Evolutionary conservation across 495 filamentous ascomycete species (phyloP).

Genomic region (Hypomontagnella submonticulosa): DNA sequence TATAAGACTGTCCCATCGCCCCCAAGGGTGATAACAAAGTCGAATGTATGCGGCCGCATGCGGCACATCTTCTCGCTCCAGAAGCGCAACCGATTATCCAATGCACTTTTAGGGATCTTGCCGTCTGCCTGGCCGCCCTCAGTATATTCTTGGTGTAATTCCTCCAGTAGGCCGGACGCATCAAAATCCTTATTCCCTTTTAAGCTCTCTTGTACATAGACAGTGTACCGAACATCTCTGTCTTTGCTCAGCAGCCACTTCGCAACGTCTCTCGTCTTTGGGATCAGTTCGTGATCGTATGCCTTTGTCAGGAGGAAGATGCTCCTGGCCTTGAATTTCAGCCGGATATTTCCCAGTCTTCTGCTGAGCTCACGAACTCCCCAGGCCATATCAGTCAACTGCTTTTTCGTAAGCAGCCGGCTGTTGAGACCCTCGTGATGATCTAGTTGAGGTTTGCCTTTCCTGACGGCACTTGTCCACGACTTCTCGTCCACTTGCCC

Average conservation of each 20-base stretch:
- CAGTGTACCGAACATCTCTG: slow-evolving; percentile 73
- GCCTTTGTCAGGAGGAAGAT: slow-evolving; percentile 92
- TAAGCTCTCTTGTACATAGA: slow-evolving; percentile 83
- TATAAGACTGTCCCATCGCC: slow-evolving; percentile 97
- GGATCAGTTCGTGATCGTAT: slow-evolving; percentile 83
- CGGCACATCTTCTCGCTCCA: slow-evolving; percentile 85
- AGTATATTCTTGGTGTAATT: slow-evolving; percentile 48
- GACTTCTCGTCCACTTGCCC: slow-evolving; percentile 59
- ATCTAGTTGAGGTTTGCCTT: slow-evolving; percentile 45
- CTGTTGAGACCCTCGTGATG: slow-evolving; percentile 52
- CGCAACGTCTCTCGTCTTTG: slow-evolving; percentile 78
- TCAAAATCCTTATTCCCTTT: slow-evolving; percentile 77
- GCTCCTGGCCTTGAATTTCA: slow-evolving; percentile 82
- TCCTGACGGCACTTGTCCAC: slow-evolving; percentile 54
- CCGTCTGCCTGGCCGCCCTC: slow-evolving; percentile 39
- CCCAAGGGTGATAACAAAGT: slow-evolving; percentile 94
- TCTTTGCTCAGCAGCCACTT: slow-evolving; percentile 87
- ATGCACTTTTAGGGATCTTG: slow-evolving; percentile 60
- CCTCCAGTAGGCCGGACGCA: slow-evolving; percentile 67
- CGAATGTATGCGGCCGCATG: slow-evolving; percentile 84
- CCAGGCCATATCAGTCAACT: slow-evolving; percentile 95
- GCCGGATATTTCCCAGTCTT: slow-evolving; percentile 77
- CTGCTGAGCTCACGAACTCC: slow-evolving; percentile 92
- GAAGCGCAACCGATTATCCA: slow-evolving; percentile 72
- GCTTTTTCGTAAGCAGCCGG: slow-evolving; percentile 85